Evolutionary conservation across 2,329 filamentous ascomycete species (phyloP).

Genomic region (Aspergillus caelatus): DNA sequence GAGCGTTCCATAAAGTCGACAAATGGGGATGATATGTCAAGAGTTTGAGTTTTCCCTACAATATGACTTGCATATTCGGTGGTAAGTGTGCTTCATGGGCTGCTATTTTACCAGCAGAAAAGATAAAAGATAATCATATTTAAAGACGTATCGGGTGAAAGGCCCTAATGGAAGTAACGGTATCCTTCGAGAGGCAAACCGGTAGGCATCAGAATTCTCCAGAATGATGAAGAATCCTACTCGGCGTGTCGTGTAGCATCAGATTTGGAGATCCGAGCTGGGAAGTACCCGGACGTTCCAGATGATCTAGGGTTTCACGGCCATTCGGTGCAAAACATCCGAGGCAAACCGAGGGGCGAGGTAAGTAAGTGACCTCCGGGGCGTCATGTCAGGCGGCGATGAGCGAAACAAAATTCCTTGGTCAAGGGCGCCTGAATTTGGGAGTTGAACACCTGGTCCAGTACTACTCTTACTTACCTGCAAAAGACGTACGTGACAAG

Average conservation of each 20-base stretch:
- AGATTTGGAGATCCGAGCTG: neutral
- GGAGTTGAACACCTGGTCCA: neutral
- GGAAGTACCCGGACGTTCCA: neutral
- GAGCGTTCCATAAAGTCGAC: neutral
- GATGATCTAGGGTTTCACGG: neutral
- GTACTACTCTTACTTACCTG: neutral
- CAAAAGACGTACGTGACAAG: neutral
- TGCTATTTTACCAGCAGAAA: neutral
- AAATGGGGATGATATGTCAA: neutral
- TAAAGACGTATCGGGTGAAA: no score
- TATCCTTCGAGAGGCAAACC: neutral
- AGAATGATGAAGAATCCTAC: neutral
- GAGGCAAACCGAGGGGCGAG: constrained; percentile 4
- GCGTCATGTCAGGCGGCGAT: neutral
- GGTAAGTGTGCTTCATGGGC: neutral
- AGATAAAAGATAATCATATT: neutral
- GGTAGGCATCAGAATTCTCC: neutral
- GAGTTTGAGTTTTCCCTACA: neutral
- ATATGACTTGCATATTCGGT: neutral
- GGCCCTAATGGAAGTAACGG: neutral
- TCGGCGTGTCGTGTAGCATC: neutral
- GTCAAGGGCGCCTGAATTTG: neutral
- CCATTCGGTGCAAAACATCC: neutral
- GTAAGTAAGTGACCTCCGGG: neutral
- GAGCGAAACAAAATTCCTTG: neutral